phyloP scores from a whole-genome alignment of 139 green algal genomes.

The Chlamydomonas applanata region DNA sequence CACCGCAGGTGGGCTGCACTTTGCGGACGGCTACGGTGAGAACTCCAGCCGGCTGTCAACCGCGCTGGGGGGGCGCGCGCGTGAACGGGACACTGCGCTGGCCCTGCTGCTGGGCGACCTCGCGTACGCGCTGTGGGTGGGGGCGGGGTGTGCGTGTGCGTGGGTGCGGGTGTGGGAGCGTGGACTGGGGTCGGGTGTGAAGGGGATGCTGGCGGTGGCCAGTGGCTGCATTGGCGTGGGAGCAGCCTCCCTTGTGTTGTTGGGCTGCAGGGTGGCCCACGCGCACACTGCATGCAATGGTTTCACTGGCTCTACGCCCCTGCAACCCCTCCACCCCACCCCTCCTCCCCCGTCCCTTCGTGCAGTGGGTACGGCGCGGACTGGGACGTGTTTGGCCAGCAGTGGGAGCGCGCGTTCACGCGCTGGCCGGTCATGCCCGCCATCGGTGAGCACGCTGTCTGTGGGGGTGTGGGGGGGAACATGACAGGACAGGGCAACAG shows the following conservation, averaged over 20 bases:
- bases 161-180: too few species aligned
- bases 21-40: slow-evolving; percentile 16
- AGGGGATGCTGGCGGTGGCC: too few species aligned
- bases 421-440: slow-evolving; percentile 12
- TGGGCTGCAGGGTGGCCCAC: not conserved
- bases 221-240: too few species aligned
- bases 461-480: too few species aligned
- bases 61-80: not conserved
- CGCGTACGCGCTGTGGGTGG: slow-evolving; percentile 20
- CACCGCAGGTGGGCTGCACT: slow-evolving; percentile 4
- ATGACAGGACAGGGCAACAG: too few species aligned
- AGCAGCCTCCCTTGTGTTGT: not conserved
- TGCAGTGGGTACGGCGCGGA: slow-evolving; percentile 27
- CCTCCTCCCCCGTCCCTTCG: too few species aligned
- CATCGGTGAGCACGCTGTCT: too few species aligned
- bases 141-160: too few species aligned
- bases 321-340: too few species aligned
- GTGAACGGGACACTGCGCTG: slow-evolving; percentile 9
- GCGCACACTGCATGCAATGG: not conserved
- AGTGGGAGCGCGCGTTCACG: slow-evolving; percentile 32
- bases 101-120: slow-evolving; percentile 18
- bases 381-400: slow-evolving; percentile 31
- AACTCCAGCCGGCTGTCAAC: slow-evolving; percentile 19
- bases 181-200: too few species aligned
- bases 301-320: too few species aligned